Evolutionary conservation across 805 yeast genomes (phyloP), one percentile per base, ranked within the genome.

Genomic region (Wickerhamia fluorescens): DNA sequence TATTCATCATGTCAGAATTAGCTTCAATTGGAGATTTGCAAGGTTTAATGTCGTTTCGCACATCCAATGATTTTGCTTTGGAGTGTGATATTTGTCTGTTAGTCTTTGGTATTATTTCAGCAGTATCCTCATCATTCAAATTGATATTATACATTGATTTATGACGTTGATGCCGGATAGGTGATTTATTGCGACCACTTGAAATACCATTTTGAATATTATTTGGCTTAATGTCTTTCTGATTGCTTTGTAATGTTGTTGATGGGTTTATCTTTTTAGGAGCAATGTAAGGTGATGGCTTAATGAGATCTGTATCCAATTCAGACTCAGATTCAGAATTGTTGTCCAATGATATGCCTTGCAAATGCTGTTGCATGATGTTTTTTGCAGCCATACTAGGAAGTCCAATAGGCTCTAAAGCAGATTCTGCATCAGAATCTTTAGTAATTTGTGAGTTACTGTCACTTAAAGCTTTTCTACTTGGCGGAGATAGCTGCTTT

Each of bases 131-230:
- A 6, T 22, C 23, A 14, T 39, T 37, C 12, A 38, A 40, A 24
- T 48, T 46, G 24, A 63, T 59, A 30, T 47, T 51, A 30, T 49
- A 55, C 64, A 62, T 49, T 2, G 66, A 60, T 27, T 55, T 53
- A 29, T 56, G 58, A 18, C 70, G 57, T n/a, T 53, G 35, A 29
- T 63, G 70, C 20, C 56, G 51, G 15, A 39, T 38, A 4, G 53
- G 53, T 7, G 55, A 42, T n/a, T 23, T 19, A 7, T 31, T 20
- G n/a, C n/a, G n/a, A n/a, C n/a, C n/a, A n/a, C n/a, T n/a, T n/a
- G n/a, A n/a, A n/a, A n/a, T n/a, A n/a, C n/a, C n/a, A n/a, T n/a
- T n/a, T n/a, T n/a, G n/a, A n/a, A n/a, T n/a, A n/a, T n/a, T n/a
- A n/a, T n/a, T n/a, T n/a, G n/a, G n/a, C n/a, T n/a, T n/a, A n/a